Base-by-base conservation (phyloP, 768 basidiomycete genomes). In the Pulveroboletus sp. region DNA sequence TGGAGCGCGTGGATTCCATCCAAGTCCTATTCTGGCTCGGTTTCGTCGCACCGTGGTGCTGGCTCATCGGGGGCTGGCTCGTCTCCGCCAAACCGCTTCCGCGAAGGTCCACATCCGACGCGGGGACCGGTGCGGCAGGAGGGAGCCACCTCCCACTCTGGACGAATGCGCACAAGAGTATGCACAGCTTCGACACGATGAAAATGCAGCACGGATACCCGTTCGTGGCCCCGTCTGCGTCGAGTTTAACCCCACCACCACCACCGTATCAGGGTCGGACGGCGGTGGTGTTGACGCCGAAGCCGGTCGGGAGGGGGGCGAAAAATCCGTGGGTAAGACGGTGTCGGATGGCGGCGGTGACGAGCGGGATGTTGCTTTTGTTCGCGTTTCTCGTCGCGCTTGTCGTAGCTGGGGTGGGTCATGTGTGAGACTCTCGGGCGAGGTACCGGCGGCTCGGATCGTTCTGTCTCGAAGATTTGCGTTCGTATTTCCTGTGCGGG, bases 41-140 rank as follows among this genome's bases (percentile, higher is more conserved):
- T 4, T 89, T 89, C 57, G 49, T 86, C 40, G 82, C 77, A 39
- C 86, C 86, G 0, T 79, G 84, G 65, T 76, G 86, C 45, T 89
- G 86, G 86, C 74, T 89, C 38, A 73, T 88, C 13, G 86, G 86
- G 0, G 86, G 86, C 5, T 89, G 86, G 86, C 77, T 85, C 49
- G 69, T 81, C 47, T 8, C 58, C 2, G 20, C 52, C 41, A 50
- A 53, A 14, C 24, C 52, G 5, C 35, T 40, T 4, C 17, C 50
- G 61, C 72, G 54, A 64, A 8, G 20, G 24, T 13, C 6, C 48
- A 1, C 19, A 60, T 50, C 50, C n/a, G n/a, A 51, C 62, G 51
- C 63, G 43, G 43, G 39, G 63, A 53, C 75, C 70, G 73, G 72
- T 70, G 19, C 72, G 70, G 30, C 68, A 68, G 49, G 77, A 71